Evolutionary conservation across 768 basidiomycete genomes (phyloP), one percentile per base, ranked within the genome.

Genomic region (Leccinum obscurum): DNA sequence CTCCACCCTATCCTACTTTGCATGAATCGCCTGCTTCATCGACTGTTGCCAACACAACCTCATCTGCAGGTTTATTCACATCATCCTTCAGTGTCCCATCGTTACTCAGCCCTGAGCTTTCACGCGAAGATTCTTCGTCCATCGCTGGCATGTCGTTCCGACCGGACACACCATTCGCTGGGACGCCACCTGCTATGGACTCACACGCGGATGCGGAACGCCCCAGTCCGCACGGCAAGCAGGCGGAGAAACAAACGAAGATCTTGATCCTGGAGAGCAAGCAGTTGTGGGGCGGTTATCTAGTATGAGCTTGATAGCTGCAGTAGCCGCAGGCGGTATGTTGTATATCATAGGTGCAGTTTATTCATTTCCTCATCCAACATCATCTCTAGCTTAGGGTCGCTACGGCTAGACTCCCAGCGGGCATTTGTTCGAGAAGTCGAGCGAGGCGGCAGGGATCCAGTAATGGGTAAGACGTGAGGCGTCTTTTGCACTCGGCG

Each of bases 291-390:
- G 95, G 5, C 83, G 93, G 59, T 78, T 96, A 53, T 91, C 92
- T 5, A 93, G 93, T 67, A 94, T 97, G 93, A 93, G 92, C 70
- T 77, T 97, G 54, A 91, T 96, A 78, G 94, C 94, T 41, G 87
- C 92, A 8, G 86, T 94, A 13, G 84, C 90, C 32, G 91, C 93
- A 28, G 86, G 85, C 62, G 87, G 89, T 90, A 71, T 70, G 82
- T 77, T 54, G 54, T 60, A 60, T 60, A 57, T 1, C 34, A 34
- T 34, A 34, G 57, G 50, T 55, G 55, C 50, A 55, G 52, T 58
- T 54, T 48, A 32, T 62, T 41, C 7, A 53, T 37, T n/a, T 26
- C 55, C 54, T 62, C 20, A 64, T 58, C 37, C 20, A 63, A 30
- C 37, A 26, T 51, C 35, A 34, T 61, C 44, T 39, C 56, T 37